Conservation (phyloP, 768 basidiomycete species). For the Calocybe cyanea region DNA sequence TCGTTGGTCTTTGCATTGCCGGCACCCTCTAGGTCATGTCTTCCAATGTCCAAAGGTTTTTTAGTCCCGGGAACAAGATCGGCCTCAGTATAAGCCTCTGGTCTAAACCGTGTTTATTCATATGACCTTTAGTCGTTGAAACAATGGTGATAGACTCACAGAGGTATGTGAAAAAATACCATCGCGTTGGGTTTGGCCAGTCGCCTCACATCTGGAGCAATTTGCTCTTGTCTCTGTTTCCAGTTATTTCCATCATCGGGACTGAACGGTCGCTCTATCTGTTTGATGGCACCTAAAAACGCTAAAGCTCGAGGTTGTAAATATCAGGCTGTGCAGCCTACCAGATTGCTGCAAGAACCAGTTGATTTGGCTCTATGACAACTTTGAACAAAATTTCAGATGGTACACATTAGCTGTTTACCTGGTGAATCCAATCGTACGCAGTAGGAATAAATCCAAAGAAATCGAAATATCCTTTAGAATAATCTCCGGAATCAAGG, state of each 20-base stretch:
- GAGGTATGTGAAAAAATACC: constrained; percentile 97
- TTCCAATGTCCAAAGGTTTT: constrained; percentile 66
- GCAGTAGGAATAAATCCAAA: constrained; percentile 65
- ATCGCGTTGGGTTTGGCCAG: constrained; percentile 93
- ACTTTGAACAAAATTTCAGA: not conserved
- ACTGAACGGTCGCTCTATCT: constrained; percentile 78
- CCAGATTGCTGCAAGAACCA: constrained; percentile 88
- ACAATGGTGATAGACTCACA: constrained; percentile 43
- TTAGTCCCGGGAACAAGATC: constrained; percentile 64
- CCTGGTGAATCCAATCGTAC: constrained; percentile 83
- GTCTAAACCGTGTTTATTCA: constrained; percentile 34
- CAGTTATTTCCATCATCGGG: constrained; percentile 79
- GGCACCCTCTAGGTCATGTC: constrained; percentile 49
- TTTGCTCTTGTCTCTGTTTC: constrained; percentile 57
- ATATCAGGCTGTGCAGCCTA: constrained; percentile 18
- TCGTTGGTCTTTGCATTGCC: constrained; percentile 70
- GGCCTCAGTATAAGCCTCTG: constrained; percentile 68
- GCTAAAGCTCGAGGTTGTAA: not conserved
- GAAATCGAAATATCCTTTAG: constrained; percentile 54
- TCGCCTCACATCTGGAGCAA: constrained; percentile 47
- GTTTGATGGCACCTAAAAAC: constrained; percentile 49
- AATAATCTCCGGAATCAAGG: constrained; percentile 83
- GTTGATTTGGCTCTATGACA: constrained; percentile 66
- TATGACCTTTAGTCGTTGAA: not conserved
- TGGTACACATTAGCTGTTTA: constrained; percentile 21